Base-by-base conservation (phyloP, 495 filamentous ascomycete species). In the Physcia stellaris region DNA sequence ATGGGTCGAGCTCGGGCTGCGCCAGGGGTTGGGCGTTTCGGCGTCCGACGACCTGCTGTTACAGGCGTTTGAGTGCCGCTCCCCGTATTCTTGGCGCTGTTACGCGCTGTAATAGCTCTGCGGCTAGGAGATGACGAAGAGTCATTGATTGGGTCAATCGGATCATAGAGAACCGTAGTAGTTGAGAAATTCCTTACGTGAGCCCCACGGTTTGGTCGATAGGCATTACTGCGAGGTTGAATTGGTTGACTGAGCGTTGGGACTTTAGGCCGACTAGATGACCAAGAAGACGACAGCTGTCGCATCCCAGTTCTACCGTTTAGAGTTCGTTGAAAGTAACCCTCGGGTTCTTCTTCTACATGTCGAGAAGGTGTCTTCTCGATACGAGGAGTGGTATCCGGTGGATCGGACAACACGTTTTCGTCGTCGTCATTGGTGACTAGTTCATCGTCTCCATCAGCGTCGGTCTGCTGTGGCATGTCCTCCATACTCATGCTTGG, bases 381-480 rank as follows among this genome's bases (percentile, higher is more conserved):
- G n/a, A n/a, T n/a, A n/a, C n/a, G n/a, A n/a, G n/a, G n/a, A n/a
- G n/a, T n/a, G n/a, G n/a, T 50, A 51, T 12, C 60, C 57, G 7
- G 40, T 35, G 21, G 55, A 56, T 38, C 39, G 13, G 35, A 37
- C 7, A 32, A 56, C 45, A 47, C 40, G 19, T 51, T 50, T 32
- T 78, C 76, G 24, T 77, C 73, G 29, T 77, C 73, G 20, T 80
- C 79, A 28, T 80, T 80, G 0, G 82, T 86, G n/a, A 84, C 69
- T n/a, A 84, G 66, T 55, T 93, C 86, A 46, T 93, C 85, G 47
- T 94, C 86, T 3, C 82, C 86, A 57, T 94, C 85, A 24, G 71
- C 85, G 47, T 85, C 84, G 2, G 77, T 83, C 45, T 82, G 65
- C 29, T 64, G 65, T 0, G 65, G 68, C n/a, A 42, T 21, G 22